These are phyloP conservation scores for Serendipita sp. DNA, from an alignment of 768 basidiomycete genomes.

Conservation along the genomic window DNA sequence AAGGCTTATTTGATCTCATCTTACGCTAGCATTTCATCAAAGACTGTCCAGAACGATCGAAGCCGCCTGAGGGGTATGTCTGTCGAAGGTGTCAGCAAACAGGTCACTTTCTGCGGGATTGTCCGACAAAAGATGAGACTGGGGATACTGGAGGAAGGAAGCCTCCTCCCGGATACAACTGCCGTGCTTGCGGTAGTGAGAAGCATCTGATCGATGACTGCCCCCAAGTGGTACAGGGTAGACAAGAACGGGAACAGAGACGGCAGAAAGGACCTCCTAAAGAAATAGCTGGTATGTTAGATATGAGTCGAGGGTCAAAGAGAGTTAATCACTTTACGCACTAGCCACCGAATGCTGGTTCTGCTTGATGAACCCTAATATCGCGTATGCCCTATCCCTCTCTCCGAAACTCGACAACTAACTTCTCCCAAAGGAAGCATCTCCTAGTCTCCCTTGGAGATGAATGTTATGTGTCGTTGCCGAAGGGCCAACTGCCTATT, in stretches of 20 bases:
- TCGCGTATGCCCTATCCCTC: conserved; percentile 46
- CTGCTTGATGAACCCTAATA: conserved; percentile 84
- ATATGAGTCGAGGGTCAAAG: not conserved
- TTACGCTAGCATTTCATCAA: conserved; percentile 52
- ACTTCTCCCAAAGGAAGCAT: conserved; percentile 52
- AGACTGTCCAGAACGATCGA: conserved; percentile 56
- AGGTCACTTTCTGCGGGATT: conserved; percentile 80
- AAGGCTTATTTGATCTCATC: not conserved
- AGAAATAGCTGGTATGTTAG: conserved; percentile 61
- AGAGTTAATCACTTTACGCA: not conserved
- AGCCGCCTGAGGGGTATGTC: conserved; percentile 70
- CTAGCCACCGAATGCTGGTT: conserved; percentile 95
- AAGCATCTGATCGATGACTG: conserved; percentile 82
- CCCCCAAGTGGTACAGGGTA: conserved; percentile 38
- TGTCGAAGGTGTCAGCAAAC: conserved; percentile 70
- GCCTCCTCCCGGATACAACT: conserved; percentile 75
- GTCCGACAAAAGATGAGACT: conserved; percentile 59
- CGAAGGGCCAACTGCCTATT: conserved; percentile 87
- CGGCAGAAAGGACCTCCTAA: conserved; percentile 44
- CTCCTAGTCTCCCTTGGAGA: conserved; percentile 85
- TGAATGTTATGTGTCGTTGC: conserved; percentile 91
- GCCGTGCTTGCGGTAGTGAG: conserved; percentile 80
- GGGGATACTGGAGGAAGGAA: conserved; percentile 76
- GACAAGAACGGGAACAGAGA: conserved; percentile 24
- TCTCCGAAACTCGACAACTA: conserved; percentile 5